A percentile compares a stretch with the other conserved stretches of the same genome.
These are phyloP conservation scores for Asterionellopsis glacialis DNA, from an alignment of 108 stramenopile species.

Conservation along the genomic window DNA sequence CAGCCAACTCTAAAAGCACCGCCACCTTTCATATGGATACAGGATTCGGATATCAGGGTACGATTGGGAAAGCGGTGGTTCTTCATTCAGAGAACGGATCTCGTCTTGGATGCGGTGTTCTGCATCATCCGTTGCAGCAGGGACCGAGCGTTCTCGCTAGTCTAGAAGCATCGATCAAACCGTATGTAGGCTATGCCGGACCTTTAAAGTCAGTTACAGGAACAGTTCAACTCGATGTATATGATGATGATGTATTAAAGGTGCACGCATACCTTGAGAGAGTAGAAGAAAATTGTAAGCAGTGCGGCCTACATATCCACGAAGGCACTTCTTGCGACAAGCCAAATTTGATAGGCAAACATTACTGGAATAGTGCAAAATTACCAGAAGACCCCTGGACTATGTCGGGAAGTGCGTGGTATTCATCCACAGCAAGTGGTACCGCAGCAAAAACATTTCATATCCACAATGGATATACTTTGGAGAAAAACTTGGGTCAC, in stretches of 20 bases:
- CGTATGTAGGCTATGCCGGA: no score
- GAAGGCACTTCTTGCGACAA: neutral
- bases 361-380: neutral
- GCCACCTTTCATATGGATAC: no score
- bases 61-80: constrained; percentile 5
- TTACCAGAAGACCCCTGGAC: constrained; percentile 10
- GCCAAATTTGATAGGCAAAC: neutral
- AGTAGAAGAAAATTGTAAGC: no score
- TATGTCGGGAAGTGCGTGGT: constrained; percentile 4
- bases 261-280: no score
- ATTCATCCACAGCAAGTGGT: constrained; percentile 10
- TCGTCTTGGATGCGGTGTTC: constrained; percentile 21
- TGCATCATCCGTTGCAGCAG: neutral
- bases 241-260: no score
- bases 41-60: neutral
- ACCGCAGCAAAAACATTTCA: constrained; percentile 6
- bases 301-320: neutral
- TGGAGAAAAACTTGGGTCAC: constrained; percentile 12
- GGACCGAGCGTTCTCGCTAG: no score
- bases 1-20: no score
- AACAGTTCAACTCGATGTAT: no score
- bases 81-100: constrained; percentile 21
- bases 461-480: constrained; percentile 9
- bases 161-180: neutral
- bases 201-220: no score